These are phyloP conservation scores for Pugionium dolabratum DNA, from an alignment of 345 rosid genomes.

Conservation along the genomic window DNA sequence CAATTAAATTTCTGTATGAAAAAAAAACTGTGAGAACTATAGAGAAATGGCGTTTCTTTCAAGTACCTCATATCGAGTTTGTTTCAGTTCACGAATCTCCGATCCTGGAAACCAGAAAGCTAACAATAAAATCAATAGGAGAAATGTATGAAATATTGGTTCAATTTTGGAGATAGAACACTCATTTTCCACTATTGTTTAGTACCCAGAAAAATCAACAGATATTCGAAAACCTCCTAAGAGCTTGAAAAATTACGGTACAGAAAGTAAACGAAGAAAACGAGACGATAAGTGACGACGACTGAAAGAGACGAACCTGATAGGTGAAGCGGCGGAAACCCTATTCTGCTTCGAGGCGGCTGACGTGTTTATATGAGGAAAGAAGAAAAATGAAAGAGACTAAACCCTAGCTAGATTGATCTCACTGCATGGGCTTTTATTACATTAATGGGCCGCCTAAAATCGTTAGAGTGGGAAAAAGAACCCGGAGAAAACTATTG, in stretches of 20 bases:
- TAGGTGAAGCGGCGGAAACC: constrained; percentile 33
- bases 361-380: constrained; percentile 19
- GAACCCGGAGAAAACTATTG: too few relatives aligned
- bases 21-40: not conserved
- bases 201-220: not conserved
- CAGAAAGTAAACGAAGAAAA: not conserved
- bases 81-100: constrained; percentile 10
- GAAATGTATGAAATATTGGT: not conserved
- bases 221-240: not conserved
- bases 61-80: constrained; percentile 36
- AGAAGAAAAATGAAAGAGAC: constrained; percentile 5
- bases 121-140: constrained; percentile 4
- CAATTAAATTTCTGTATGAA: not conserved
- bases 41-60: not conserved
- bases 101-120: constrained; percentile 14
- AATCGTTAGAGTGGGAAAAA: not conserved
- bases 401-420: constrained; percentile 25
- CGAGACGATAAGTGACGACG: not conserved
- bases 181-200: not conserved
- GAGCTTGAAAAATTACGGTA: not conserved
- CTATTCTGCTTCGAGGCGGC: constrained; percentile 26
- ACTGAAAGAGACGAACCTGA: constrained; percentile 28
- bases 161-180: not conserved
- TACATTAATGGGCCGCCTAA: not conserved
- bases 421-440: not conserved